Evolutionary conservation across 2,329 filamentous ascomycete genomes (phyloP).

Genomic region (Trichoderma simmonsii): DNA sequence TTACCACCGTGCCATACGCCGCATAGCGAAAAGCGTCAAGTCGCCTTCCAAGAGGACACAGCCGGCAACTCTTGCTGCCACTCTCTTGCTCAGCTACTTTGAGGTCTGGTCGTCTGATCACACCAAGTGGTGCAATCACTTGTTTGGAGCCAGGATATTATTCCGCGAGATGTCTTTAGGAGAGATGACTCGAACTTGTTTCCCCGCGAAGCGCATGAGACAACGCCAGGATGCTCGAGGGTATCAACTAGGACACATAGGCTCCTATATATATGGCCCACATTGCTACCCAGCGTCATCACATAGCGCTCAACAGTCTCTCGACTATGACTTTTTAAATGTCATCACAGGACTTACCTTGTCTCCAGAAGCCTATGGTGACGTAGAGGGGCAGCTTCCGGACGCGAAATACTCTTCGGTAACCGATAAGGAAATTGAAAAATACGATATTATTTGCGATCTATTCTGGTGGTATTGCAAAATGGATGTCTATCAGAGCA

Average conservation of each 20-base stretch:
- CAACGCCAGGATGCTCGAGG: constrained; percentile 20
- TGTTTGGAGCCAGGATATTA: constrained; percentile 79
- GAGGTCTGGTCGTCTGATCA: constrained; percentile 95
- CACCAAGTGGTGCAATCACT: constrained; percentile 90
- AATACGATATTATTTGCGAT: constrained; percentile 78
- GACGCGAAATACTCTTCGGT: constrained; percentile 24
- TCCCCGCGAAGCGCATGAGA: constrained; percentile 54
- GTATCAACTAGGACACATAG: not conserved
- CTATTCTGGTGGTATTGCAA: constrained; percentile 96
- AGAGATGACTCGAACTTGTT: constrained; percentile 67
- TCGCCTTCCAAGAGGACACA: constrained; percentile 66
- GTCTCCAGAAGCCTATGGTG: constrained; percentile 38
- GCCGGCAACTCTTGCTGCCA: constrained; percentile 81
- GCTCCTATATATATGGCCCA: constrained; percentile 7
- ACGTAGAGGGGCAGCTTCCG: constrained; percentile 29
- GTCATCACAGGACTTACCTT: constrained; percentile 41
- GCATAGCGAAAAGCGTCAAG: constrained; percentile 72
- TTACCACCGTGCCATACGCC: constrained; percentile 80
- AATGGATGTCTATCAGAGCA: constrained; percentile 88
- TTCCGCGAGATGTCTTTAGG: constrained; percentile 78
- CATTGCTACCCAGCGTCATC: constrained; percentile 28
- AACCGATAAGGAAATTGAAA: constrained; percentile 66
- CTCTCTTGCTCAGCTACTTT: constrained; percentile 82
- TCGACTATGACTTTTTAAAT: constrained; percentile 42
- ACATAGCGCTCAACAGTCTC: constrained; percentile 25